These are phyloP conservation scores for Phytophthora uliginosa DNA, from an alignment of 352 stramenopile genomes.

Conservation along the genomic window DNA sequence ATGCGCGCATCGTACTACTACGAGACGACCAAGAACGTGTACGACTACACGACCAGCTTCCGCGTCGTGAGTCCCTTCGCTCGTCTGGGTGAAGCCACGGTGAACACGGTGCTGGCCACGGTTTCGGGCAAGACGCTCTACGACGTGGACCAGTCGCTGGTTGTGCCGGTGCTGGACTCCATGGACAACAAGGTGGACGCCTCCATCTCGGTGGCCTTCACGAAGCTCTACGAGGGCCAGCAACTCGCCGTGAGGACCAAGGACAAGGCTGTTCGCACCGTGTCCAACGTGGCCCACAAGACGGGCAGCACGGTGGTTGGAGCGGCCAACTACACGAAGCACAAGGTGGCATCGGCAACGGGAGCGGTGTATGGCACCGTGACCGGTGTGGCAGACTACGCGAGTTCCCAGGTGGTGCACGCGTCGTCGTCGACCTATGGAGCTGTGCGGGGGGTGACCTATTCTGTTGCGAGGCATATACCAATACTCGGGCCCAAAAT, in stretches of 20 bases:
- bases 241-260: slow-evolving; percentile 73
- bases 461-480: slow-evolving; percentile 69
- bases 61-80: slow-evolving; percentile 69
- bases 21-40: slow-evolving; percentile 81
- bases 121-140: slow-evolving; percentile 69
- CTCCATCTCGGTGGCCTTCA: slow-evolving; percentile 70
- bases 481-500: slow-evolving; percentile 79
- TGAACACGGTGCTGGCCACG: slow-evolving; percentile 71
- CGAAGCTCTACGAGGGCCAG: slow-evolving; percentile 74
- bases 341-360: slow-evolving; percentile 39
- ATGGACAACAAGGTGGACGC: slow-evolving; percentile 82
- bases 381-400: slow-evolving; percentile 61
- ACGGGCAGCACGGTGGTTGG: slow-evolving; percentile 53
- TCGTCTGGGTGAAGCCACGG: slow-evolving; percentile 70
- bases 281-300: slow-evolving; percentile 50
- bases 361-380: slow-evolving; percentile 48
- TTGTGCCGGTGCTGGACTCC: slow-evolving; percentile 66
- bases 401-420: slow-evolving; percentile 66
- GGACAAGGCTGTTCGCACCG: slow-evolving; percentile 56
- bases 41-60: slow-evolving; percentile 89
- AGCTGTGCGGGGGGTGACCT: slow-evolving; percentile 60
- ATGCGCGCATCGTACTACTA: slow-evolving; percentile 86
- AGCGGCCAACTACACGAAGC: slow-evolving; percentile 71
- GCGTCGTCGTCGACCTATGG: slow-evolving; percentile 77
- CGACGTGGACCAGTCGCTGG: slow-evolving; percentile 65